Evolutionary conservation across 768 basidiomycete species (phyloP).

Genomic region (Suillus hirtellus): DNA sequence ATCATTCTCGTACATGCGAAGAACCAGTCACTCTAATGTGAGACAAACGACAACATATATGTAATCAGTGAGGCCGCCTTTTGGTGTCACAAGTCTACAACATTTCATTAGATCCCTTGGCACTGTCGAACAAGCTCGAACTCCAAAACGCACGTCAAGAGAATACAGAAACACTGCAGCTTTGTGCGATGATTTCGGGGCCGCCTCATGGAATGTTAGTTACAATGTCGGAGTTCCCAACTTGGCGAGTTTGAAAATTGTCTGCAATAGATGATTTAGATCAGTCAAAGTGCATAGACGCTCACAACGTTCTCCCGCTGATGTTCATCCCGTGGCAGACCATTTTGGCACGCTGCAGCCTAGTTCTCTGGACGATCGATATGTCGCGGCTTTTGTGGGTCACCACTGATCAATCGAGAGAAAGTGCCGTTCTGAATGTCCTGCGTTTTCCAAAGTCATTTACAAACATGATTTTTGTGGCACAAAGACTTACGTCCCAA

Average conservation of each 20-base stretch:
- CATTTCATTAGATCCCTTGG: too few relatives aligned
- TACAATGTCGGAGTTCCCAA: not conserved
- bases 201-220: constrained; percentile 5
- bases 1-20: too few relatives aligned
- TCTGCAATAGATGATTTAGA: not conserved
- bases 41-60: too few relatives aligned
- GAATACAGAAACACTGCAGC: constrained; percentile 3
- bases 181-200: not conserved
- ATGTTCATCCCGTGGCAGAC: not conserved
- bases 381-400: not conserved
- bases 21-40: too few relatives aligned
- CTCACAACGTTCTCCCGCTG: not conserved
- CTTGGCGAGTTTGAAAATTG: not conserved
- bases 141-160: too few relatives aligned
- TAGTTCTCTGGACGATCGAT: not conserved
- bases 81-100: too few relatives aligned
- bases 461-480: not conserved
- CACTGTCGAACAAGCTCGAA: too few relatives aligned
- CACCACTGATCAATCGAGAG: not conserved
- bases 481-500: not conserved
- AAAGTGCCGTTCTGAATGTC: not conserved
- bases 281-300: not conserved
- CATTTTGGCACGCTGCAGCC: not conserved
- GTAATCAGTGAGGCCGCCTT: too few relatives aligned
- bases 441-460: not conserved